phyloP scores from a whole-genome alignment of 2,329 filamentous ascomycete genomes.

The Ophiostoma montium region DNA sequence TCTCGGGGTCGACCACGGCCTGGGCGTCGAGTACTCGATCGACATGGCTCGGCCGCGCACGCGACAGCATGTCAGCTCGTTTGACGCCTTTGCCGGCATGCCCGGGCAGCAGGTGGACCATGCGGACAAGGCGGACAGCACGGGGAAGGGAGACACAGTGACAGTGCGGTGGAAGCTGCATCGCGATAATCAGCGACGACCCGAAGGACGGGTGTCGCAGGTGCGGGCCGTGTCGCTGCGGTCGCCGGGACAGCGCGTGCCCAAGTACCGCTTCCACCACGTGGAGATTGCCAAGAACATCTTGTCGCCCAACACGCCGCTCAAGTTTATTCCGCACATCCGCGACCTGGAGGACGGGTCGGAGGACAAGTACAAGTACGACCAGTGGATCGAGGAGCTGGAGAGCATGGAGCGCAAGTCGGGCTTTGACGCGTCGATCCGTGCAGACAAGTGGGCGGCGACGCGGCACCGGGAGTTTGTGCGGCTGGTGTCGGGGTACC shows the following conservation, averaged over 20 bases:
- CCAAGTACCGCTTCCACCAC: conserved; percentile 45
- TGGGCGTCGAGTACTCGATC: conserved; percentile 30
- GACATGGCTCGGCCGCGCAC: conserved; percentile 18
- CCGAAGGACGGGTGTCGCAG: conserved; percentile 6
- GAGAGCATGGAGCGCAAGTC: conserved; percentile 43
- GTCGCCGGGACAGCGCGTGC: conserved; percentile 37
- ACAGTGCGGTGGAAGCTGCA: conserved; percentile 5
- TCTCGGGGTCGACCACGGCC: conserved; percentile 31
- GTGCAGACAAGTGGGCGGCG: conserved; percentile 34
- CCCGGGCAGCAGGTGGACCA: conserved; percentile 18
- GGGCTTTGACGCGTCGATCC: conserved; percentile 40
- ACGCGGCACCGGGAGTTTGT: conserved; percentile 38
- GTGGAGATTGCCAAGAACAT: conserved; percentile 46
- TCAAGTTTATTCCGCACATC: conserved; percentile 46
- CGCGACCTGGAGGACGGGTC: conserved; percentile 39
- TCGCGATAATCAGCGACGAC: conserved; percentile 9
- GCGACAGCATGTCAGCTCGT: conserved; percentile 6
- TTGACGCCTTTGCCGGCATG: conserved; percentile 34
- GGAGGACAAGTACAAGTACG: conserved; percentile 38
- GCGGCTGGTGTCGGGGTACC: conserved; percentile 35
- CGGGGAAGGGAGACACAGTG: not conserved
- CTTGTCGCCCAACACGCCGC: conserved; percentile 43
- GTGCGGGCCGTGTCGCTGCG: conserved; percentile 30
- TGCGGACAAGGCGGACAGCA: conserved; percentile 14
- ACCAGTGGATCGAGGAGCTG: conserved; percentile 41